Evolutionary conservation across 257 asterid genomes (phyloP), one percentile per base, ranked within the genome.

Genomic region (Cynanchum wilfordii): DNA sequence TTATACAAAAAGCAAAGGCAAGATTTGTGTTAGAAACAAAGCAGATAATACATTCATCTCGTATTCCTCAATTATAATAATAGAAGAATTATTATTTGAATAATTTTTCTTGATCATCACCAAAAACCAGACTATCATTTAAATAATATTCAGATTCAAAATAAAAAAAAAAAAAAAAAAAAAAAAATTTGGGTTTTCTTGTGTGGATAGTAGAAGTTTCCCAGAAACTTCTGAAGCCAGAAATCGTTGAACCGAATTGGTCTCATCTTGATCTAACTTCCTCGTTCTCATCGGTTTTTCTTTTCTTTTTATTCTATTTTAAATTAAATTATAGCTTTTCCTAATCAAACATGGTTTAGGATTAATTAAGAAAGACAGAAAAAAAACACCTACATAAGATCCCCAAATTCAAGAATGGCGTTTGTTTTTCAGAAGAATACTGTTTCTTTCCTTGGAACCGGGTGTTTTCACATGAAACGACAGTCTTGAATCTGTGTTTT

Each of bases 131-230:
- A 19, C 25, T 0, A 10, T 0, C 27, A 20, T 54, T 54, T 54
- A n/a, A 20, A 54, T 54, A 54, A 42, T 19, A 54, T 7, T 6
- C n/a, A n/a, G 59, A 54, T 5, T 54, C 22, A 51, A 51, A 51
- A 16, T 2, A 0, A 7, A 51, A 0, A 19, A 20, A 20, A 1
- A 1, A 33, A 33, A 33, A 33, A 33, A 1, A 33, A 33, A 33
- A 2, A 33, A n/a, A n/a, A n/a, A n/a, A n/a, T 17, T 20, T n/a
- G 25, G 59, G 27, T 19, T 54, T n/a, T 15, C 17, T 49, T 13
- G 19, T n/a, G 56, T 73, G 59, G 12, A 29, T 56, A 13, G 3
- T n/a, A 42, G 75, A 76, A 76, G 51, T 71, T 69, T 76, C 75
- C 50, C 3, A 30, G 75, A 76, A 76, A 64, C 56, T 65, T 16